phyloP scores from a whole-genome alignment of 2,329 filamentous ascomycete genomes.

The Fusarium concolor region DNA sequence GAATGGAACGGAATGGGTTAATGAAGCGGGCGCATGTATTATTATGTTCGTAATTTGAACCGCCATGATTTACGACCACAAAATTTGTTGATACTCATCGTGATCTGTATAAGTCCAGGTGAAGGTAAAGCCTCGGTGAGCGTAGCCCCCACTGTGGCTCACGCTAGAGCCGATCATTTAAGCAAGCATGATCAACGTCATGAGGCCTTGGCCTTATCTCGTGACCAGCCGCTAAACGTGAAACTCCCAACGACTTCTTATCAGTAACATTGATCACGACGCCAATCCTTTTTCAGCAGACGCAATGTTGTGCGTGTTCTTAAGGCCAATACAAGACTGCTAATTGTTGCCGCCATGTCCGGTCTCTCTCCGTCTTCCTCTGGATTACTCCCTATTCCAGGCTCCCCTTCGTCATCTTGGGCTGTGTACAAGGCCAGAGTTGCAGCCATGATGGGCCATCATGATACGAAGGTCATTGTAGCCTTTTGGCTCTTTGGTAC shows the following conservation, averaged over 20 bases:
- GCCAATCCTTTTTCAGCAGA: neutral
- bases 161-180: slow-evolving; percentile 15
- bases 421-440: slow-evolving; percentile 77
- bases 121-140: slow-evolving; percentile 8
- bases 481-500: slow-evolving; percentile 96
- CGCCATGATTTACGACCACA: slow-evolving; percentile 25
- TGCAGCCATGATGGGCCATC: slow-evolving; percentile 70
- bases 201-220: slow-evolving; percentile 32
- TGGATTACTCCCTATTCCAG: slow-evolving; percentile 67
- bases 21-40: slow-evolving; percentile 23
- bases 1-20: slow-evolving; percentile 7
- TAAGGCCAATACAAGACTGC: neutral
- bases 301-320: slow-evolving; percentile 23
- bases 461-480: slow-evolving; percentile 76
- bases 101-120: neutral
- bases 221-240: slow-evolving; percentile 28
- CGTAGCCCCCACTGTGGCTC: slow-evolving; percentile 15
- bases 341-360: slow-evolving; percentile 46
- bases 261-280: slow-evolving; percentile 15
- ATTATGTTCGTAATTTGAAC: slow-evolving; percentile 19
- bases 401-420: slow-evolving; percentile 75
- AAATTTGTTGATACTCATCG: neutral
- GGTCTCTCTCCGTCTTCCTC: slow-evolving; percentile 56
- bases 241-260: slow-evolving; percentile 10
- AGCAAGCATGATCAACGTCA: slow-evolving; percentile 42